phyloP scores from a whole-genome alignment of 1,284 basidiomycete genomes.

The Heterobasidion irregulare region DNA sequence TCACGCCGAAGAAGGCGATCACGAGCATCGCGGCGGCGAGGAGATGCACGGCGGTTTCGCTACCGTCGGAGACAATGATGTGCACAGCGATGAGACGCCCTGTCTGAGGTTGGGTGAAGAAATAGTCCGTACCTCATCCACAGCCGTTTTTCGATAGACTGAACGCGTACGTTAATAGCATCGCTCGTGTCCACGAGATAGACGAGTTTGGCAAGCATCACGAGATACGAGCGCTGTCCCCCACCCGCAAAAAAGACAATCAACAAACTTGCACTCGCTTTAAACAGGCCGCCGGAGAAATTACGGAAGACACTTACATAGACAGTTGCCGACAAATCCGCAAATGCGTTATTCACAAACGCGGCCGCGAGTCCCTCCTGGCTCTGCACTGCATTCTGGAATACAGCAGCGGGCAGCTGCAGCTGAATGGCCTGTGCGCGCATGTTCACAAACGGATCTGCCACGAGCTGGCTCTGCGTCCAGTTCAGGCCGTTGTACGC shows the following conservation, averaged over 20 bases:
- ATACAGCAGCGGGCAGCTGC: constrained; percentile 41
- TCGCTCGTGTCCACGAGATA: constrained; percentile 34
- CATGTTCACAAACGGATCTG: constrained; percentile 25
- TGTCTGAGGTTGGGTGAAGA: neutral
- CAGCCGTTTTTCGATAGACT: constrained; percentile 33
- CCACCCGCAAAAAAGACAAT: neutral
- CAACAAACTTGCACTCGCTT: neutral
- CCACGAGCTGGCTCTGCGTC: constrained; percentile 22
- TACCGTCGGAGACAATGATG: constrained; percentile 10
- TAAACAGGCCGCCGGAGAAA: neutral
- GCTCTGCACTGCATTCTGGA: constrained; percentile 32
- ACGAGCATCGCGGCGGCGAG: constrained; percentile 32
- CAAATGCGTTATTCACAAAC: constrained; percentile 30
- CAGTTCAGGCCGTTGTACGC: constrained; percentile 45
- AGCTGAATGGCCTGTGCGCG: constrained; percentile 33
- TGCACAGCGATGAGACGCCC: neutral
- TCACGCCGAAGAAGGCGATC: constrained; percentile 30
- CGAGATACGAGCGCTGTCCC: constrained; percentile 36
- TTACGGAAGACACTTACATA: constrained; percentile 31
- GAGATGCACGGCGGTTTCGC: constrained; percentile 35
- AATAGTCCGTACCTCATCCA: constrained; percentile 31
- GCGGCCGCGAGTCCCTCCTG: constrained; percentile 26
- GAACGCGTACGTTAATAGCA: constrained; percentile 29
- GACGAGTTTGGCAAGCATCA: constrained; percentile 37
- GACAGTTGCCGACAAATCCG: constrained; percentile 27